A percentile compares a stretch with the other conserved stretches of the same genome.
phyloP scores from a whole-genome alignment of 2,329 filamentous ascomycete species.

The Aphanoascus verrucosus region DNA sequence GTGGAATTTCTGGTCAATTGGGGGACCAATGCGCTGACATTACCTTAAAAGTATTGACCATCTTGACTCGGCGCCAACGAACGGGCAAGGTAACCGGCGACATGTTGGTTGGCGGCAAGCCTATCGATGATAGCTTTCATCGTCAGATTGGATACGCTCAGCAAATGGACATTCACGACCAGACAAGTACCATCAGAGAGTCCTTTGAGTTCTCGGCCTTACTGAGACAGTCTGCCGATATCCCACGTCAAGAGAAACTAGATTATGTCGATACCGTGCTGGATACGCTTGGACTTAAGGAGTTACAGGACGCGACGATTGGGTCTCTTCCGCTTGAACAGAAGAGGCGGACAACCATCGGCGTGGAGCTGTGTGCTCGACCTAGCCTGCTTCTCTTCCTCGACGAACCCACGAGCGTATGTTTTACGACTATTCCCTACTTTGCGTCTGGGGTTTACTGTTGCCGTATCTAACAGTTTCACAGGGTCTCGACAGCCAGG shows the following conservation, averaged over 20 bases:
- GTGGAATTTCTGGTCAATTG: slow-evolving; percentile 68
- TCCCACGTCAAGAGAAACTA: slow-evolving; percentile 51
- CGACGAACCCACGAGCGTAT: slow-evolving; percentile 63
- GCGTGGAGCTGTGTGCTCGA: slow-evolving; percentile 71
- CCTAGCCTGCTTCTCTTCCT: slow-evolving; percentile 81
- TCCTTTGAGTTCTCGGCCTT: slow-evolving; percentile 56
- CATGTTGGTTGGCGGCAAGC: slow-evolving; percentile 66
- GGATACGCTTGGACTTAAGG: slow-evolving; percentile 55
- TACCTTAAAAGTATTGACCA: no score
- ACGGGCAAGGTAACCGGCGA: slow-evolving; percentile 82
- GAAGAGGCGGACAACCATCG: slow-evolving; percentile 70
- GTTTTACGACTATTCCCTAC: no score
- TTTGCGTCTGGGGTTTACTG: slow-evolving; percentile 42
- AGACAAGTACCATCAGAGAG: slow-evolving; percentile 55
- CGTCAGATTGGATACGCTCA: slow-evolving; percentile 59
- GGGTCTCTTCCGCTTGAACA: slow-evolving; percentile 55
- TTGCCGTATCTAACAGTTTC: slow-evolving; percentile 55
- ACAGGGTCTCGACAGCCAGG: slow-evolving; percentile 53
- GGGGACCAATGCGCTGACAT: no score
- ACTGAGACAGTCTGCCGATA: slow-evolving; percentile 51
- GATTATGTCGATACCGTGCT: slow-evolving; percentile 58
- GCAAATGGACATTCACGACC: slow-evolving; percentile 58
- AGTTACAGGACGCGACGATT: slow-evolving; percentile 55
- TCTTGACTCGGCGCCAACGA: slow-evolving; percentile 48
- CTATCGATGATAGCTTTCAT: slow-evolving; percentile 65